phyloP scores from a whole-genome alignment of 441 rosid genomes.

The Corymbia calophylla region DNA sequence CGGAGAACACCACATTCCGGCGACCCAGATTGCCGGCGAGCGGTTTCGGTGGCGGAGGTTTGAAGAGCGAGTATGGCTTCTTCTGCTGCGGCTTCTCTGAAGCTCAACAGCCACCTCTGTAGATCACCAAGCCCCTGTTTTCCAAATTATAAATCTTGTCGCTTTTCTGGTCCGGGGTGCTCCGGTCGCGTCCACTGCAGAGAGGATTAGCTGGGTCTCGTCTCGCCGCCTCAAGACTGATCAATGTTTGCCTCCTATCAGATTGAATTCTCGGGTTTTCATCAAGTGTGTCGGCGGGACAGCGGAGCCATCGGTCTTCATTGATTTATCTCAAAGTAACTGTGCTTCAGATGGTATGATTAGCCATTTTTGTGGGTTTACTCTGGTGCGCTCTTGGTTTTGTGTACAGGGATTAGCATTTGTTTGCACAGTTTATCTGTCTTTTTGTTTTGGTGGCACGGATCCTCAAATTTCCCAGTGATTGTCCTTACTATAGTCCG shows the following conservation, averaged over 20 bases:
- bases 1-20: background rate
- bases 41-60: background rate
- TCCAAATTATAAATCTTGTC: background rate
- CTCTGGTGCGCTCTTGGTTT: background rate
- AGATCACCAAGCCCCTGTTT: background rate
- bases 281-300: constrained; percentile 14
- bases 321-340: background rate
- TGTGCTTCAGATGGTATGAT: constrained; percentile 21
- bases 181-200: background rate
- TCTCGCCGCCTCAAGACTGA: background rate
- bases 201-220: background rate
- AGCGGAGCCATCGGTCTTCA: constrained; percentile 17
- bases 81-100: background rate
- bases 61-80: background rate
- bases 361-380: background rate
- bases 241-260: background rate
- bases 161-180: background rate
- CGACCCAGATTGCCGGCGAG: background rate
- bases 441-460: background rate
- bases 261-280: background rate
- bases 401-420: background rate
- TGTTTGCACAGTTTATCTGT: background rate
- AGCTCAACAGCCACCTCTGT: background rate
- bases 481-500: background rate
- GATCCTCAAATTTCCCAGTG: background rate